Base-by-base conservation (phyloP, 192 early-diverging fungal species). In the Geosiphon pyriformis region DNA sequence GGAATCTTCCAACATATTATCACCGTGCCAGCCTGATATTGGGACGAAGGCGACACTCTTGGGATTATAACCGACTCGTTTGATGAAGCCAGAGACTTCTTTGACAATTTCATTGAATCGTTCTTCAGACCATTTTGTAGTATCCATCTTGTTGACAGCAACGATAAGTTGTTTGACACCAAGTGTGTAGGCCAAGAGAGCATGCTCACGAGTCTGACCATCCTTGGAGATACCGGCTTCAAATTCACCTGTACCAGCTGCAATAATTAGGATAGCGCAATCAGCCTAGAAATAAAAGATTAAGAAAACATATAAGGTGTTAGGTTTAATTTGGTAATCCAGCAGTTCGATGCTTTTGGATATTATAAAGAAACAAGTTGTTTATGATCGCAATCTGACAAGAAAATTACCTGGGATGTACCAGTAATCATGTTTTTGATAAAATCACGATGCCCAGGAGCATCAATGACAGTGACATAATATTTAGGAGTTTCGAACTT, bases 381-480 rank as follows among this genome's bases (percentile, higher is more conserved):
- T 42, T 10, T 10, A 6, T 42, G 37, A 42, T 42, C 37, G n/a
- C 37, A 42, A 15, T 42, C 15, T 42, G 15, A 42, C 6, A 15
- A 42, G 15, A 6, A 15, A 29, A 11, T 26, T 55, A 80, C 79
- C 87, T 94, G 94, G 72, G 92, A 93, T 74, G 96, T 93, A 85
- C 96, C 96, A 80, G 96, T 94, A 79, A 97, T 97, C 95, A 95
- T 98, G 92, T 98, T 98, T 86, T 96, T 96, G 87, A 98, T 97
- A 90, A 98, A 98, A 87, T 98, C 96, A 82, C 96, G 89, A 89
- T 98, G 96, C 62, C 96, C 96, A 54, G 96, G 96, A 78, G 96
- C 94, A 80, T 98, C 94, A 80, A 98, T 96, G 83, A 98, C 90
- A 85, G 94, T 98, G 75, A 95, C 92, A 81, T 93, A 83, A 85